phyloP scores from a whole-genome alignment of 2,329 filamentous ascomycete species.

The Cercospora citrullina region DNA sequence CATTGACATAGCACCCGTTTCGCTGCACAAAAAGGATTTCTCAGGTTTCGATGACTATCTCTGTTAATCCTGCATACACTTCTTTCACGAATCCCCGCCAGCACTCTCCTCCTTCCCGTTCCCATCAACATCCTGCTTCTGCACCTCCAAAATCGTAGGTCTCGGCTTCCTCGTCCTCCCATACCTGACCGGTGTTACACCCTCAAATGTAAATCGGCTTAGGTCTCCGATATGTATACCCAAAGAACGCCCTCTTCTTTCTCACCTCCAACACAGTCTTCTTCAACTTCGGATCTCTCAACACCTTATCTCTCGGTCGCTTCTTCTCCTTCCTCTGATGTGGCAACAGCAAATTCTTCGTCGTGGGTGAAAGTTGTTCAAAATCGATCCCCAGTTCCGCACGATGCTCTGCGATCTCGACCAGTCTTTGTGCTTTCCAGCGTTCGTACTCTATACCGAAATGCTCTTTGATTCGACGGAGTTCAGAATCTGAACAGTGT shows the following conservation, averaged over 20 bases:
- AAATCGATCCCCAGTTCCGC: constrained; percentile 21
- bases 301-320: constrained; percentile 77
- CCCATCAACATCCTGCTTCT: constrained; percentile 10
- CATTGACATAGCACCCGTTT: neutral
- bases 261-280: constrained; percentile 73
- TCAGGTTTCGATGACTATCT: neutral
- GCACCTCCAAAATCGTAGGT: constrained; percentile 33
- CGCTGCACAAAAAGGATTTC: neutral
- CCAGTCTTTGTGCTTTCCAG: constrained; percentile 34
- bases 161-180: constrained; percentile 20
- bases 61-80: neutral
- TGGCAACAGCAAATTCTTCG: neutral
- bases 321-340: constrained; percentile 64
- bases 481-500: constrained; percentile 32
- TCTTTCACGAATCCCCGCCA: neutral
- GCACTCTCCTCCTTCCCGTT: neutral
- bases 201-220: constrained; percentile 30
- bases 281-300: constrained; percentile 70
- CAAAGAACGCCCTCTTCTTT: constrained; percentile 80
- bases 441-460: constrained; percentile 34
- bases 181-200: constrained; percentile 14
- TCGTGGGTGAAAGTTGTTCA: neutral
- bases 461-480: constrained; percentile 37
- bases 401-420: constrained; percentile 30
- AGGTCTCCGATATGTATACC: constrained; percentile 75